Evolutionary conservation across 768 basidiomycete species (phyloP).

Genomic region (Paxillus involutus): DNA sequence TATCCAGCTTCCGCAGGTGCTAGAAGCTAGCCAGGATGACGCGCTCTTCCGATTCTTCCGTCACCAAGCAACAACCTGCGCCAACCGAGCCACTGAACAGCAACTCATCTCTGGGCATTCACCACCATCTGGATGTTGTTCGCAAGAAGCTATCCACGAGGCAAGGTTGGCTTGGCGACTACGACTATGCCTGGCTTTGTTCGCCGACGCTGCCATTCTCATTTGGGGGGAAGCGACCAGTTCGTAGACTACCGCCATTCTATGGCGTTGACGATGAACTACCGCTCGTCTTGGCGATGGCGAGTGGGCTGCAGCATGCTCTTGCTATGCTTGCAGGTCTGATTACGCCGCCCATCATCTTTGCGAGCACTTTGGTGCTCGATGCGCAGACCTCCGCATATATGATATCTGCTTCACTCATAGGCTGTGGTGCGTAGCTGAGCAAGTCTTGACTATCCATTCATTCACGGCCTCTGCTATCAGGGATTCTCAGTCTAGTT

Average conservation of each 20-base stretch:
- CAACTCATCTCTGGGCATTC: slow-evolving; percentile 4
- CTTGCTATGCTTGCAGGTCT: slow-evolving; percentile 83
- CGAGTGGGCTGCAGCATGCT: slow-evolving; percentile 73
- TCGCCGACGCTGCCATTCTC: slow-evolving; percentile 65
- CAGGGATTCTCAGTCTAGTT: slow-evolving; percentile 72
- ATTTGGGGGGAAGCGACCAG: slow-evolving; percentile 27
- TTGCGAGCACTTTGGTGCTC: slow-evolving; percentile 61
- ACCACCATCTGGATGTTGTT: slow-evolving; percentile 10
- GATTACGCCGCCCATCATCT: slow-evolving; percentile 83
- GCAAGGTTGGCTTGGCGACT: slow-evolving; percentile 83
- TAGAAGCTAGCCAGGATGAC: slow-evolving; percentile 9
- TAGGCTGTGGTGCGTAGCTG: slow-evolving; percentile 61
- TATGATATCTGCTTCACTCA: slow-evolving; percentile 79
- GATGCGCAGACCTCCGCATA: slow-evolving; percentile 63
- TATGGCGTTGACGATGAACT: slow-evolving; percentile 72
- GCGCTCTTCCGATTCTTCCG: slow-evolving; percentile 5
- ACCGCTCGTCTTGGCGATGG: slow-evolving; percentile 70
- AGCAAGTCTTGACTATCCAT: not conserved
- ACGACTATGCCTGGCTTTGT: slow-evolving; percentile 77
- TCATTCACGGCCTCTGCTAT: not conserved
- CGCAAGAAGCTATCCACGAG: slow-evolving; percentile 43
- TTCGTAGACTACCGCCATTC: slow-evolving; percentile 57
- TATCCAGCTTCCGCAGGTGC: not conserved
- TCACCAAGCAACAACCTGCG: slow-evolving; percentile 17
- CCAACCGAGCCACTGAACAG: slow-evolving; percentile 9